phyloP scores from a whole-genome alignment of 805 yeast genomes.

The Candida pseudoglaebosa region DNA sequence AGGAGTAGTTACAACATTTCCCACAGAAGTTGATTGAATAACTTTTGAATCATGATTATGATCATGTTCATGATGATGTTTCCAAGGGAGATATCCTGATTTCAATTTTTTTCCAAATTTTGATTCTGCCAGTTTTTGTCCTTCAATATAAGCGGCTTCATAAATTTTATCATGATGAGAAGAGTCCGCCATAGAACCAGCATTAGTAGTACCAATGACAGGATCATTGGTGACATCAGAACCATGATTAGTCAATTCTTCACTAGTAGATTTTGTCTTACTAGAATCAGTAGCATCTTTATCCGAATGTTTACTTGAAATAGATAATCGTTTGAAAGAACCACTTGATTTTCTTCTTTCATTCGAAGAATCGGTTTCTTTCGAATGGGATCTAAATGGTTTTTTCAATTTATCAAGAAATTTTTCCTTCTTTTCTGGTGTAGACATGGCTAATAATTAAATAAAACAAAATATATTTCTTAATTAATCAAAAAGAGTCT shows the following conservation, averaged over 20 bases:
- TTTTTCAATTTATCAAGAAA: conserved; percentile 19
- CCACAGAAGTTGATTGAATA: conserved; percentile 15
- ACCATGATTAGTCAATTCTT: too few species aligned
- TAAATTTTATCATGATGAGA: conserved; percentile 5
- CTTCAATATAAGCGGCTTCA: conserved; percentile 19
- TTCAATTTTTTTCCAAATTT: conserved; percentile 12
- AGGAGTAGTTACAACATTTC: conserved; percentile 27
- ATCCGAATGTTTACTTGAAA: background rate
- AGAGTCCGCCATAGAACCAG: background rate
- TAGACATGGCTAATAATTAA: conserved; percentile 9
- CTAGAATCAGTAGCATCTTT: background rate
- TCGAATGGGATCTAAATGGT: conserved; percentile 15
- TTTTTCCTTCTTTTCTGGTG: conserved; percentile 15
- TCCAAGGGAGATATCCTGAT: background rate
- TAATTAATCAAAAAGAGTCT: too few species aligned
- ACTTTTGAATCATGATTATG: background rate
- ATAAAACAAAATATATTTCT: background rate
- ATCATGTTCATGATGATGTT: background rate
- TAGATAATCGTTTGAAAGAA: background rate
- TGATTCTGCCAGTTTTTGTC: conserved; percentile 15
- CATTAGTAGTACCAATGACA: background rate
- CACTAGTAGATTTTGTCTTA: background rate
- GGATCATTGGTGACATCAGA: background rate
- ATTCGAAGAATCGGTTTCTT: background rate
- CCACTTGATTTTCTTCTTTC: background rate